phyloP scores from a whole-genome alignment of 805 yeast species.

The Yamadazyma endophytica region DNA sequence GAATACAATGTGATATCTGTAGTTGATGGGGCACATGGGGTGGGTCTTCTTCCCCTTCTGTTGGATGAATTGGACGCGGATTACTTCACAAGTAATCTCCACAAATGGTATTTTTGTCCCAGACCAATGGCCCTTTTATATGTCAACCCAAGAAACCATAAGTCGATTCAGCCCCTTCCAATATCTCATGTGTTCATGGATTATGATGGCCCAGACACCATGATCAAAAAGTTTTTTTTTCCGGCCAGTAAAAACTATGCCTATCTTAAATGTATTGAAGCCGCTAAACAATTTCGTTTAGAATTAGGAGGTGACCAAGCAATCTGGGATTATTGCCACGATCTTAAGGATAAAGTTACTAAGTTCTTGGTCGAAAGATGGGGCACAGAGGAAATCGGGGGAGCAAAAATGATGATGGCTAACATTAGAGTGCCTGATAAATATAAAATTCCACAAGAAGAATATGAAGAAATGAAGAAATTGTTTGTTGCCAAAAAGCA shows the following conservation, averaged over 20 bases:
- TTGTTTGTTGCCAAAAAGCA: neutral
- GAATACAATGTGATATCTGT: constrained; percentile 47
- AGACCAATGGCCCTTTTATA: constrained; percentile 57
- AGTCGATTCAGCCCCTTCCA: constrained; percentile 52
- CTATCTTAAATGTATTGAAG: constrained; percentile 35
- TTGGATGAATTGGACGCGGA: constrained; percentile 48
- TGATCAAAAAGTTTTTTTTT: constrained; percentile 45
- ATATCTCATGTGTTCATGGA: constrained; percentile 46
- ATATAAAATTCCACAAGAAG: neutral
- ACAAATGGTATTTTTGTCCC: constrained; percentile 66
- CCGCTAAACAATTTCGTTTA: constrained; percentile 53
- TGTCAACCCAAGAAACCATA: constrained; percentile 49
- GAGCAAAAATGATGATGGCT: constrained; percentile 4
- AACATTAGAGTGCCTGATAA: constrained; percentile 8
- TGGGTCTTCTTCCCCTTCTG: constrained; percentile 50
- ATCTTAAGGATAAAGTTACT: constrained; percentile 35
- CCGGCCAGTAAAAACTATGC: constrained; percentile 50
- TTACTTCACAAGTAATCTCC: constrained; percentile 58
- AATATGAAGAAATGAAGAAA: neutral
- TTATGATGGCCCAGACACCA: constrained; percentile 19
- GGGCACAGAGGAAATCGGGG: constrained; percentile 5
- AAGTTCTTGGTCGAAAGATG: constrained; percentile 10
- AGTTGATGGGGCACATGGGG: constrained; percentile 71
- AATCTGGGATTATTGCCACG: constrained; percentile 45
- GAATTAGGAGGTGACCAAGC: constrained; percentile 58